Conservation (phyloP, 768 basidiomycete genomes). For the Clathrus columnatus region DNA sequence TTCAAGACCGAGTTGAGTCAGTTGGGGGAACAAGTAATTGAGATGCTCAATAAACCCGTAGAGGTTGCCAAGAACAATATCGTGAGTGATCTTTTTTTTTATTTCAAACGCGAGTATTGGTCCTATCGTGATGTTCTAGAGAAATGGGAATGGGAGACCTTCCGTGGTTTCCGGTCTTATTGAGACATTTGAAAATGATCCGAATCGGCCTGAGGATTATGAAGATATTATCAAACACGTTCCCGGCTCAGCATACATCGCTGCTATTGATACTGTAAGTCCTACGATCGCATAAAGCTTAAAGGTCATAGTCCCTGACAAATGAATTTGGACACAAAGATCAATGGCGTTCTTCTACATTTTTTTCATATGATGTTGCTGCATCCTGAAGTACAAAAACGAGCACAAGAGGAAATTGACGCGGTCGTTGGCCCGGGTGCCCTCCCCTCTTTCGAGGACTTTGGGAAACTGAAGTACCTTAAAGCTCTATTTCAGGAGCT, state of each 20-base stretch:
- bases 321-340: neutral
- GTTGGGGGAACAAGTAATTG: neutral
- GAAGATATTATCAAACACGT: neutral
- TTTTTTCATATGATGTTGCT: slow-evolving; percentile 19
- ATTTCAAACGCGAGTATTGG: too few relatives aligned
- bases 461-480: neutral
- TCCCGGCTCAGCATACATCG: neutral
- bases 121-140: too few relatives aligned
- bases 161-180: too few relatives aligned
- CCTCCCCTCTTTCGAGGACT: slow-evolving; percentile 16
- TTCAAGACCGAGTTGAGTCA: neutral
- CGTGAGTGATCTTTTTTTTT: too few relatives aligned
- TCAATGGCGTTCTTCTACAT: neutral
- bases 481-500: neutral
- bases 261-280: neutral
- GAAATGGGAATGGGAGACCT: too few relatives aligned
- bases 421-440: slow-evolving; percentile 16
- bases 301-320: neutral
- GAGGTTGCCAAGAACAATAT: too few relatives aligned
- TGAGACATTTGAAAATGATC: too few relatives aligned
- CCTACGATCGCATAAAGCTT: too few relatives aligned
- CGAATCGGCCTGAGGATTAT: too few relatives aligned
- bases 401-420: slow-evolving; percentile 19
- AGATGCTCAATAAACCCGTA: neutral
- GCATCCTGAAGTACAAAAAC: slow-evolving; percentile 16